These are phyloP conservation scores for Bruguiera parviflora DNA, from an alignment of 345 rosid genomes.

Conservation along the genomic window DNA sequence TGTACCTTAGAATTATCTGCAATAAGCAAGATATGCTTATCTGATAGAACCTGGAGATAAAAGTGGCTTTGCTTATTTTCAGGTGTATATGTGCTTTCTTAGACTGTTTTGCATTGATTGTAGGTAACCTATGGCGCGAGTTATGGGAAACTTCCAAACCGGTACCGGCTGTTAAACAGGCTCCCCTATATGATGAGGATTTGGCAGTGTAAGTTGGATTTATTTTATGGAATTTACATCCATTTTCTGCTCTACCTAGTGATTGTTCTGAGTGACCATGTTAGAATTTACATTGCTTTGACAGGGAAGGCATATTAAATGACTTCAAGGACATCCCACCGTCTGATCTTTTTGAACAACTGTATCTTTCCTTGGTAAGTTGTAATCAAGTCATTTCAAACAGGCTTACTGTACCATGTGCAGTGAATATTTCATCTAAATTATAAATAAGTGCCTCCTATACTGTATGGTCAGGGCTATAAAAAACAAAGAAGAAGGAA, in stretches of 20 bases:
- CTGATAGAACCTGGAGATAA: background rate
- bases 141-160: constrained; percentile 93
- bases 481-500: too few species aligned
- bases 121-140: constrained; percentile 96
- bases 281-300: constrained; percentile 21
- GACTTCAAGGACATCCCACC: constrained; percentile 72
- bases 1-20: too few species aligned
- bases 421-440: too few species aligned
- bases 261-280: background rate
- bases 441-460: too few species aligned
- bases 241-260: background rate
- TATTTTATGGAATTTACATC: background rate
- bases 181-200: constrained; percentile 92
- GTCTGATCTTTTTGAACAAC: constrained; percentile 68
- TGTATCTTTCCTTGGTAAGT: constrained; percentile 81
- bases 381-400: background rate
- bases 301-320: constrained; percentile 84
- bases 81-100: background rate
- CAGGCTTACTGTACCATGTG: too few species aligned
- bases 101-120: constrained; percentile 8
- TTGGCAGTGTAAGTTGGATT: constrained; percentile 77
- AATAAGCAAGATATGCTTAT: background rate
- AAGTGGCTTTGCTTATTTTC: background rate
- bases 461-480: too few species aligned
- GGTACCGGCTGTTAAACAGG: constrained; percentile 81